Percentiles rank a stretch among this genome's conserved stretches.
Evolutionary conservation across 2,329 filamentous ascomycete species (phyloP).

Genomic region (Aureobasidium subglaciale): DNA sequence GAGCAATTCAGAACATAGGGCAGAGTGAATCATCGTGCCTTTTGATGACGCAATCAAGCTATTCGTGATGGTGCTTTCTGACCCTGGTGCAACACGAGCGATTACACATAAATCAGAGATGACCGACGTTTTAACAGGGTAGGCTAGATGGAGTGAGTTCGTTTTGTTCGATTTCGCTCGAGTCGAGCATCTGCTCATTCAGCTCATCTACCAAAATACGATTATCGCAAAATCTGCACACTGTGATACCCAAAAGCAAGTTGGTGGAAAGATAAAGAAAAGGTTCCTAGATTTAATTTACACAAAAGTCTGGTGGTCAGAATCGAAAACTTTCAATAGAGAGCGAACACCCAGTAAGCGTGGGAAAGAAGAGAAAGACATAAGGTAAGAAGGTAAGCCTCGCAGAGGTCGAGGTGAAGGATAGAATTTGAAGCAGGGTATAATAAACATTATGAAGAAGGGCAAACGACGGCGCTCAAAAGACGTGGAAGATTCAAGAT

Average conservation of each 20-base stretch:
- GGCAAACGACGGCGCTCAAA: not conserved
- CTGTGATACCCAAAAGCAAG: not conserved
- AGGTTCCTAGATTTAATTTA: not conserved
- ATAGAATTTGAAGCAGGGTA: not conserved
- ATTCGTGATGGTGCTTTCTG: too few relatives aligned
- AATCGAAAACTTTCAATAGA: too few relatives aligned
- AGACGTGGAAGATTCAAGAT: not conserved
- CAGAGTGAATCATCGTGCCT: too few relatives aligned
- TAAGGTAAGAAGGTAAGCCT: not conserved
- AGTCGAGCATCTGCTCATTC: not conserved
- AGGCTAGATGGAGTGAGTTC: not conserved
- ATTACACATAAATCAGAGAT: too few relatives aligned
- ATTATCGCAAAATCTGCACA: not conserved
- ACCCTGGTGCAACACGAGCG: too few relatives aligned
- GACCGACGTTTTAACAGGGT: too few relatives aligned
- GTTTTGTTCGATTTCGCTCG: not conserved
- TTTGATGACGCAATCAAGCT: too few relatives aligned
- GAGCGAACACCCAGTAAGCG: not conserved
- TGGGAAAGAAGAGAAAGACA: not conserved
- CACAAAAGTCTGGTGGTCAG: constrained; percentile 5
- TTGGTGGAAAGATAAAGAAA: not conserved
- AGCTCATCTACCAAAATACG: not conserved
- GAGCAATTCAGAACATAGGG: too few relatives aligned
- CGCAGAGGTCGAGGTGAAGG: not conserved
- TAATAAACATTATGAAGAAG: constrained; percentile 6